Percentiles rank a stretch among this genome's conserved stretches.
phyloP scores from a whole-genome alignment of 108 stramenopile species.

The Stephanodiscus minutulus region DNA sequence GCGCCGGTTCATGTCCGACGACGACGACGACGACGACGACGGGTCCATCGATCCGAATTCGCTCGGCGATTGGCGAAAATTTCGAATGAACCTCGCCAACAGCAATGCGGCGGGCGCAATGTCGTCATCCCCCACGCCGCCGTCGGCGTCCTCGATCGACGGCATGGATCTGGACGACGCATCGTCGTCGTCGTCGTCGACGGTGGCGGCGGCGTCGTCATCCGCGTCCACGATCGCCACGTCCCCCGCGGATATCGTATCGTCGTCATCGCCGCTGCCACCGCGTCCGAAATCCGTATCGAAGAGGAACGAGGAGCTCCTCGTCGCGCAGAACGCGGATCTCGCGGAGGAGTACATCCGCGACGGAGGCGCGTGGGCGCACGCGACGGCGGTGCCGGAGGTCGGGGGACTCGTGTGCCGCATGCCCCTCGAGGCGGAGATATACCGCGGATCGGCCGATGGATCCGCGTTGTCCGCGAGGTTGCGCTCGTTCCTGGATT shows the following conservation, averaged over 20 bases:
- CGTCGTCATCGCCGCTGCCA: no score
- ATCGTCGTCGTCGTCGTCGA: background rate
- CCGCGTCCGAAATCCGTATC: conserved; percentile 50
- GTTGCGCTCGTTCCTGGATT: conserved; percentile 44
- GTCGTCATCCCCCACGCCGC: background rate
- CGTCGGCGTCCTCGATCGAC: conserved; percentile 12
- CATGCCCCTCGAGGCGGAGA: conserved; percentile 80
- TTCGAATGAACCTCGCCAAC: conserved; percentile 43
- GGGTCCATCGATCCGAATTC: conserved; percentile 10
- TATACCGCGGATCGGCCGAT: conserved; percentile 57
- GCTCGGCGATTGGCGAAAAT: conserved; percentile 22
- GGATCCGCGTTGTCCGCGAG: no score
- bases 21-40: conserved; percentile 17
- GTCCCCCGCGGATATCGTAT: no score
- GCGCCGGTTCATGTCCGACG: conserved; percentile 10
- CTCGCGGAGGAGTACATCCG: conserved; percentile 61
- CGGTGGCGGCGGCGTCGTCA: background rate
- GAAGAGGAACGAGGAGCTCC: conserved; percentile 61
- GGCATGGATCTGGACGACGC: conserved; percentile 25
- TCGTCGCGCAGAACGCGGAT: conserved; percentile 56
- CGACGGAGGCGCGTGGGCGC: conserved; percentile 66
- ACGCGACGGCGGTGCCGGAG: conserved; percentile 71
- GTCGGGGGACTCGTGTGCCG: conserved; percentile 80
- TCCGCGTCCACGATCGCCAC: background rate
- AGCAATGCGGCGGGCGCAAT: conserved; percentile 2